Conservation (phyloP, 345 rosid genomes). For the Isatis tinctoria region DNA sequence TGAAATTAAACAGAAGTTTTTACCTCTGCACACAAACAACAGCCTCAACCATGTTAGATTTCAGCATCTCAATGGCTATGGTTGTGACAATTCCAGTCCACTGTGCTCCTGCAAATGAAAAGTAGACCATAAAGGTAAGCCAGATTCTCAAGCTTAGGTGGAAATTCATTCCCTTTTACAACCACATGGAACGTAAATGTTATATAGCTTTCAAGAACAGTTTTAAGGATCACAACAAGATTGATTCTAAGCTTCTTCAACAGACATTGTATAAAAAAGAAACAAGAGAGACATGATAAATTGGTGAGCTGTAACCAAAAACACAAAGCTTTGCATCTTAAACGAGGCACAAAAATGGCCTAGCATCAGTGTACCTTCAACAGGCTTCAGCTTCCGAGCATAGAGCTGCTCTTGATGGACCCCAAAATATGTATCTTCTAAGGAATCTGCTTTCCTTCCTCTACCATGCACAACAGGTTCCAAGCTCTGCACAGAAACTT, state of each 20-base stretch:
- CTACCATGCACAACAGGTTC: slow-evolving; percentile 90
- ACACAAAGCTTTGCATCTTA: background rate
- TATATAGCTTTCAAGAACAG: background rate
- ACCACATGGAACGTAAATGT: background rate
- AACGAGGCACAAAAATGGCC: background rate
- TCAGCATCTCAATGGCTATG: slow-evolving; percentile 91
- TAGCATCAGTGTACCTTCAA: slow-evolving; percentile 53
- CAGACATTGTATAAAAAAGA: background rate
- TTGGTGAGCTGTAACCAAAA: background rate
- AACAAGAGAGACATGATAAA: background rate
- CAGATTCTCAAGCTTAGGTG: background rate
- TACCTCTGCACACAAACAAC: slow-evolving; percentile 97
- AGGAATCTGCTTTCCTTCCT: slow-evolving; percentile 66
- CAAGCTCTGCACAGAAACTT: slow-evolving; percentile 42
- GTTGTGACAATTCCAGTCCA: slow-evolving; percentile 98
- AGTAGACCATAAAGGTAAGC: background rate
- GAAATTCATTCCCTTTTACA: background rate
- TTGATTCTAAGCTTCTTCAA: background rate
- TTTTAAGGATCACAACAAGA: background rate
- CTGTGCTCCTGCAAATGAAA: slow-evolving; percentile 70
- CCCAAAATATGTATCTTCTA: slow-evolving; percentile 85
- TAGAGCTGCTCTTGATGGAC: slow-evolving; percentile 71
- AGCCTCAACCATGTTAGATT: slow-evolving; percentile 85
- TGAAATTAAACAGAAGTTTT: background rate
- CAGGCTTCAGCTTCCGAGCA: slow-evolving; percentile 85